Base-by-base conservation (phyloP, 352 stramenopile species). In the Pythium folliculosum region DNA sequence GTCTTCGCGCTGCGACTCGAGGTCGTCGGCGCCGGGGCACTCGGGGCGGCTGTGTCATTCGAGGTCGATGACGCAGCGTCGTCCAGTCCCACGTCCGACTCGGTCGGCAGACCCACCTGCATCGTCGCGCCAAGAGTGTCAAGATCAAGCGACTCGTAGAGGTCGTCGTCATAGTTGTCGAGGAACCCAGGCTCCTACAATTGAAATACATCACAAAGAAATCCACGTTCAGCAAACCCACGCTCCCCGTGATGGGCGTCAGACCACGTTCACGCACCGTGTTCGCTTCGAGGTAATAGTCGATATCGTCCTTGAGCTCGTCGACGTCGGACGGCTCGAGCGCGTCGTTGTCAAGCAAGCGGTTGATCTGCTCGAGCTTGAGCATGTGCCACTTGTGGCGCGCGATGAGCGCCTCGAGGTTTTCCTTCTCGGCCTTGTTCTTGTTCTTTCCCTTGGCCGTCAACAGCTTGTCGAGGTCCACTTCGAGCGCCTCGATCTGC, bases 281-380 rank as follows among this genome's bases (percentile, higher is more conserved):
- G 84, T 97, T 92, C 14, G 87, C 91, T 63, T 99, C 97, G 7
- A 99, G 80, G 67, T 99, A 99, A 71, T 99, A 99, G 19, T 99
- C 96, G 14, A 99, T 79, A 75, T 99, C 96, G 44, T 99, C 98
- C 76, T 98, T 98, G 25, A 99, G 81, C 19, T 97, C 86, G 64
- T 99, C 95, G 17, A 99, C 92, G 37, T 92, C 71, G 16, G 96
- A 84, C 19, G 96, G 82, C 48, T 98, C 86, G 13, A 99, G 78
- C 17, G 89, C 82, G 69, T 98, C 94, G 77, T 99, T 99, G 64
- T 98, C 97, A 52, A 99, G 83, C 22, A 99, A 74, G 38, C 97
- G 91, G 49, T 98, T 98, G 74, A 99, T 98, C 72, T 98, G 95
- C 73, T 99, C 97, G 32, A 99, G 81, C 71, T 99, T 98, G 53